Percentiles rank a stretch among this genome's conserved stretches.
phyloP scores from a whole-genome alignment of 192 early-diverging fungal species.

The Backusella sp. region DNA sequence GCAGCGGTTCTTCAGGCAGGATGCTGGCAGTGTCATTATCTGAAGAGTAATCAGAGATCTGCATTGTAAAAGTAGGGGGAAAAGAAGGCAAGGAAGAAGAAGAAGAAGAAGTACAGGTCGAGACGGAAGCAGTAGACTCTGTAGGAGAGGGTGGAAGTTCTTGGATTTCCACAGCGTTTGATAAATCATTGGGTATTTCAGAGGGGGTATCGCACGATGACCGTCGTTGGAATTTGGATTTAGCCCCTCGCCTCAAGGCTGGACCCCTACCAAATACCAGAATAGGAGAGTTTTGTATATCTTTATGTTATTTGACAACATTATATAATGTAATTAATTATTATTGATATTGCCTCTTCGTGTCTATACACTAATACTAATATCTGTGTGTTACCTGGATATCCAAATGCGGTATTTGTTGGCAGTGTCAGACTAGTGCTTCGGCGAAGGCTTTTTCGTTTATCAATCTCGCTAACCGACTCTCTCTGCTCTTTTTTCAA shows the following conservation, averaged over 20 bases:
- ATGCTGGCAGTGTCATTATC: neutral
- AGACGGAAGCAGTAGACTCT: neutral
- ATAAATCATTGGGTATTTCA: neutral
- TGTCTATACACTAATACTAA: no score
- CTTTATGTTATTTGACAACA: neutral
- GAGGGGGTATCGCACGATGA: conserved; percentile 3
- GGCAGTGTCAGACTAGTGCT: neutral
- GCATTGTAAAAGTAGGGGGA: neutral
- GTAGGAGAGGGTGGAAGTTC: conserved; percentile 4
- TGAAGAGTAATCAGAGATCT: neutral
- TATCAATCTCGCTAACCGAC: neutral
- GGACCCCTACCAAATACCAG: neutral
- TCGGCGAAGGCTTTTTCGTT: neutral
- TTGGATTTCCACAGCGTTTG: neutral
- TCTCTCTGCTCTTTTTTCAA: neutral
- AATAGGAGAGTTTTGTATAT: conserved; percentile 9
- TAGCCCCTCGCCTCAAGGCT: neutral
- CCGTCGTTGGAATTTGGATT: conserved; percentile 5
- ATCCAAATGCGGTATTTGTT: neutral
- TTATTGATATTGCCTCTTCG: neutral
- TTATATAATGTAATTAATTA: neutral
- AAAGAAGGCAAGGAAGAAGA: neutral
- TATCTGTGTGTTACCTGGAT: neutral
- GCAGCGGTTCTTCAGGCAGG: neutral
- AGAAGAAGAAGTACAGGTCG: neutral